Conservation (phyloP, 768 basidiomycete species). For the Russula compacta region DNA sequence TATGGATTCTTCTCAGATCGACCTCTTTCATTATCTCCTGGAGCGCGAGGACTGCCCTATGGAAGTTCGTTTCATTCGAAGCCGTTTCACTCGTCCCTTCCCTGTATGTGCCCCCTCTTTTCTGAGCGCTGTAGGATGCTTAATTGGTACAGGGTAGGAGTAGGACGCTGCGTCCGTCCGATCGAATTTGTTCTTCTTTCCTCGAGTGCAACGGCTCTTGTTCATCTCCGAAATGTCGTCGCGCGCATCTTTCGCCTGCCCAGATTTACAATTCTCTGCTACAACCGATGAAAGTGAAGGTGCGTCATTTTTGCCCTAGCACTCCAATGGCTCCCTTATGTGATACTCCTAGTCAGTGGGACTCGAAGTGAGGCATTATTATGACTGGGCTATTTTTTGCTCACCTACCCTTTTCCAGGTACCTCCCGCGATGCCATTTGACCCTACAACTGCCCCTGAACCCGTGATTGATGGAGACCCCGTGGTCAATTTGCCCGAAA, state of each 20-base stretch:
- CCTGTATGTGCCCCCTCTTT: neutral
- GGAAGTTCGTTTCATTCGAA: neutral
- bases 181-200: neutral
- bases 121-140: neutral
- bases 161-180: neutral
- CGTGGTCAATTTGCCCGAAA: neutral
- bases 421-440: neutral
- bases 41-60: neutral
- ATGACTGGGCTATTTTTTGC: neutral
- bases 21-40: neutral
- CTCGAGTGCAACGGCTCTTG: neutral
- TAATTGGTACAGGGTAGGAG: neutral
- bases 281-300: neutral
- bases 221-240: neutral
- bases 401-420: neutral
- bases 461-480: neutral
- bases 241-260: neutral
- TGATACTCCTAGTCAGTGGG: neutral
- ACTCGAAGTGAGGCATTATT: neutral
- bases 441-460: neutral
- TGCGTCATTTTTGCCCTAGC: neutral
- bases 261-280: neutral
- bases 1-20: neutral
- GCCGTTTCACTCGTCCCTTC: neutral
- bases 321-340: neutral